Evolutionary conservation across 352 stramenopile species (phyloP), one percentile per base, ranked within the genome.

Genomic region (Stramenopiles sp.): DNA sequence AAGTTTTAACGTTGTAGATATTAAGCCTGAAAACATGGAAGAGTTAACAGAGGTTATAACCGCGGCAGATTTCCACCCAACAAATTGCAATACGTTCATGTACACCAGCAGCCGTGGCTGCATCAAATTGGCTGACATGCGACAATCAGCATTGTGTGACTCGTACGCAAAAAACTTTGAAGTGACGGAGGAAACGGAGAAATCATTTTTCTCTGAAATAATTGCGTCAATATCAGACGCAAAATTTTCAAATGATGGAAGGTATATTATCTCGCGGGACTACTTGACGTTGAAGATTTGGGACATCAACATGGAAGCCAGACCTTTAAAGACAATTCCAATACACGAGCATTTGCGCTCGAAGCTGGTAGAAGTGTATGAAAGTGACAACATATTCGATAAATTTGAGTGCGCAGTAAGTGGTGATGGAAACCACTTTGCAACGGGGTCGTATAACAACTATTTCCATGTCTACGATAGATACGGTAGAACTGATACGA

Each of bases 41-140:
- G 94, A 98, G 81, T 90, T 98, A 7, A 96, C 91, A 0, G 94
- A 98, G 83, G 94, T 98, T 30, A 98, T 98, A 84, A 98, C 94
- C 55, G 87, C 91, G 7, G 90, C 92, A 7, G 88, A 95, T 75
- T 98, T 97, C 80, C 94, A 98, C 84, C 94, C 94, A 44, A 91
- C 86, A 71, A 88, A 97, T 67, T 96, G 92, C 84, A 95, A 95
- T 84, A 90, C 95, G 55, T 95, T 98, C 87, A 93, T 97, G 88
- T 98, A 98, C 86, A 95, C 89, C 83, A 97, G 90, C 25, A 97
- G 91, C 85, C 87, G 91, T 29, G 94, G 94, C 8, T 86, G 87
- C 44, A 95, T 98, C 75, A 95, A 95, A 80, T 85, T 98, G 30
- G 92, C 90, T 4, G 94, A 98, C 82, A 93, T 97, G 87, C 90